These are phyloP conservation scores for Drechslerella stenobrocha DNA, from an alignment of 2,329 filamentous ascomycete genomes.

Conservation along the genomic window DNA sequence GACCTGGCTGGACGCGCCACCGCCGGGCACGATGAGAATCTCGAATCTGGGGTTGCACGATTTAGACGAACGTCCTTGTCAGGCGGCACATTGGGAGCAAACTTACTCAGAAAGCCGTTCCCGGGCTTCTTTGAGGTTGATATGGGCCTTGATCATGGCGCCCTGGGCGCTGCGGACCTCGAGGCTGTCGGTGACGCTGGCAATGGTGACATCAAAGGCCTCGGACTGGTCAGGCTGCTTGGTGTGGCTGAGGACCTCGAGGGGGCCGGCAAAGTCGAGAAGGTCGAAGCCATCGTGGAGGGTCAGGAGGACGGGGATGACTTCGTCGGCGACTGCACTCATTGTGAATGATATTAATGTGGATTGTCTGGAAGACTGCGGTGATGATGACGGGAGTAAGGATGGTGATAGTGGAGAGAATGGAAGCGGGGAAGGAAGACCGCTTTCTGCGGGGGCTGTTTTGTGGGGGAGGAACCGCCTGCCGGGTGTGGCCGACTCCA, in stretches of 20 bases:
- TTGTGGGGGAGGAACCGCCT: constrained; percentile 11
- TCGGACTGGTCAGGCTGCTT: constrained; percentile 61
- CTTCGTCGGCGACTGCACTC: constrained; percentile 45
- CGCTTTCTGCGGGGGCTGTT: no score
- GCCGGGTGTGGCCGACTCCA: no score
- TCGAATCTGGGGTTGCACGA: constrained; percentile 67
- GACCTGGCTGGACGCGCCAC: constrained; percentile 68
- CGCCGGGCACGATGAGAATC: constrained; percentile 76
- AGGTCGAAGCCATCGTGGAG: constrained; percentile 63
- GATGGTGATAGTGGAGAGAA: constrained; percentile 1
- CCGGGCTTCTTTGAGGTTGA: constrained; percentile 77
- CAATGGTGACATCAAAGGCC: constrained; percentile 62
- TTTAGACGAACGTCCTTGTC: background rate
- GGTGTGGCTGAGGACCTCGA: constrained; percentile 63
- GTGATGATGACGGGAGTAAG: no score
- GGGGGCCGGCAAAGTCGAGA: constrained; percentile 63
- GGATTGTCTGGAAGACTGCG: constrained; percentile 51
- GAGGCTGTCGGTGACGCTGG: constrained; percentile 56
- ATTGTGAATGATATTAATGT: constrained; percentile 51
- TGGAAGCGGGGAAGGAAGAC: constrained; percentile 10
- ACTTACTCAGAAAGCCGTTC: constrained; percentile 58
- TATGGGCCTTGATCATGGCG: constrained; percentile 71
- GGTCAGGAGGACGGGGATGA: constrained; percentile 65
- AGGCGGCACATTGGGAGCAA: background rate
- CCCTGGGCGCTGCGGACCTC: constrained; percentile 64